Evolutionary conservation across 2,329 filamentous ascomycete species (phyloP).

Genomic region (Biscogniauxia mediterranea): DNA sequence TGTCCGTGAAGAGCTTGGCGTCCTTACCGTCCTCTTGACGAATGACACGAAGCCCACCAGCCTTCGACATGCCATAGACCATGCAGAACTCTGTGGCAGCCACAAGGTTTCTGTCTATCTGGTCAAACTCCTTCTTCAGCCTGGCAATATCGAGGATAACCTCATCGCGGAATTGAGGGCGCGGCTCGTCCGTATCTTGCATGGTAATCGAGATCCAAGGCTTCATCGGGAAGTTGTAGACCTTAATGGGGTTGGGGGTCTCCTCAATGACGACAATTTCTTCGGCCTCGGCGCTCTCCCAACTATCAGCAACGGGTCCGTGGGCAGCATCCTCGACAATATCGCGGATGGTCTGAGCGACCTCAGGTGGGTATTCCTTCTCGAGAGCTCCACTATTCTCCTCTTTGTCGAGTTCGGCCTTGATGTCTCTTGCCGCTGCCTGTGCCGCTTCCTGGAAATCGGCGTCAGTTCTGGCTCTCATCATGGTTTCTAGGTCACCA

Average conservation of each 20-base stretch:
- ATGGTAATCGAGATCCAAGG: conserved; percentile 91
- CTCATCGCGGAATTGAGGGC: conserved; percentile 70
- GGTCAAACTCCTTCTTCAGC: conserved; percentile 96
- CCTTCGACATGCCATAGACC: conserved; percentile 90
- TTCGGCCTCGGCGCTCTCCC: conserved; percentile 83
- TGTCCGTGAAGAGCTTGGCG: conserved; percentile 86
- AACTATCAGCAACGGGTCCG: conserved; percentile 74
- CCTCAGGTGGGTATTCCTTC: conserved; percentile 47
- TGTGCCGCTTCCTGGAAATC: conserved; percentile 53
- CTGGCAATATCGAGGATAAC: conserved; percentile 89
- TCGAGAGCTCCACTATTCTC: conserved; percentile 54
- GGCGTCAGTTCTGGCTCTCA: conserved; percentile 50
- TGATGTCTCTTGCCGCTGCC: conserved; percentile 46
- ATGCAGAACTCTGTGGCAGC: conserved; percentile 90
- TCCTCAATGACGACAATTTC: conserved; percentile 65
- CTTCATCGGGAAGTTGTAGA: conserved; percentile 95
- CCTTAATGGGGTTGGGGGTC: conserved; percentile 65
- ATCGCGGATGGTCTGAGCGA: conserved; percentile 49
- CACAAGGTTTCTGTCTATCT: conserved; percentile 90
- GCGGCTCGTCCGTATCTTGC: conserved; percentile 53
- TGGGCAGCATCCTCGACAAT: conserved; percentile 57
- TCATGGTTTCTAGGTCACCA: conserved; percentile 48
- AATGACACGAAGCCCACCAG: conserved; percentile 88
- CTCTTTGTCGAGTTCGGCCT: conserved; percentile 54
- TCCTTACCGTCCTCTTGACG: conserved; percentile 91